Evolutionary conservation across 2,329 filamentous ascomycete genomes (phyloP).

Genomic region (Drechslera avenae): DNA sequence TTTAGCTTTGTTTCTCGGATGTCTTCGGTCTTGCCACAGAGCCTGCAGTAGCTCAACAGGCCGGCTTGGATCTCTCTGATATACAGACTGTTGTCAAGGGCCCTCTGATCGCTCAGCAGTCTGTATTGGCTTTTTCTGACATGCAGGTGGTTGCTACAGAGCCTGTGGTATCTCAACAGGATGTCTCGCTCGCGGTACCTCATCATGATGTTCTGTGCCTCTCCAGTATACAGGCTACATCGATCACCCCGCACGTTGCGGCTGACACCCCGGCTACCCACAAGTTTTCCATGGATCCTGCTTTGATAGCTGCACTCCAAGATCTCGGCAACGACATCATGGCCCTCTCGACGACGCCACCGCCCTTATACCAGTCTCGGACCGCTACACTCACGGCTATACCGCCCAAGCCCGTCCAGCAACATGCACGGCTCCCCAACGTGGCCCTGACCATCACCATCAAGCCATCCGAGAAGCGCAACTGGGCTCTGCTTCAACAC

Average conservation of each 20-base stretch:
- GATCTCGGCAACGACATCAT: background rate
- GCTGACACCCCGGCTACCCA: background rate
- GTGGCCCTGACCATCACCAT: conserved; percentile 19
- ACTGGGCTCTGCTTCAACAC: conserved; percentile 13
- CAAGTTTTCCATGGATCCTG: background rate
- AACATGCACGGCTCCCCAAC: background rate
- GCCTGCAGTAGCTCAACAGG: background rate
- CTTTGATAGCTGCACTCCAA: background rate
- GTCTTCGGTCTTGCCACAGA: background rate
- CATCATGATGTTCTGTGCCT: background rate
- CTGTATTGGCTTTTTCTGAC: background rate
- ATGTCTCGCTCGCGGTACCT: background rate
- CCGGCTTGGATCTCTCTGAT: background rate
- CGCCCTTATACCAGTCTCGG: no score
- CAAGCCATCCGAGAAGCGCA: conserved; percentile 3
- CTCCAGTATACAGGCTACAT: background rate
- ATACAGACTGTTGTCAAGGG: background rate
- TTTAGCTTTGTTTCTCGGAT: no score
- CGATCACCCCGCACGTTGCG: background rate
- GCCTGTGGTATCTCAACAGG: no score
- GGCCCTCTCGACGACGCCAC: background rate
- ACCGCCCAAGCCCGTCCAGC: background rate
- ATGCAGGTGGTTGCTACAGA: background rate
- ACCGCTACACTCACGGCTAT: no score
- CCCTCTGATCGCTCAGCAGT: background rate